Percentiles rank a stretch among this genome's conserved stretches.
phyloP scores from a whole-genome alignment of 148 eudicot genomes.

The Vaccinium corymbosum region DNA sequence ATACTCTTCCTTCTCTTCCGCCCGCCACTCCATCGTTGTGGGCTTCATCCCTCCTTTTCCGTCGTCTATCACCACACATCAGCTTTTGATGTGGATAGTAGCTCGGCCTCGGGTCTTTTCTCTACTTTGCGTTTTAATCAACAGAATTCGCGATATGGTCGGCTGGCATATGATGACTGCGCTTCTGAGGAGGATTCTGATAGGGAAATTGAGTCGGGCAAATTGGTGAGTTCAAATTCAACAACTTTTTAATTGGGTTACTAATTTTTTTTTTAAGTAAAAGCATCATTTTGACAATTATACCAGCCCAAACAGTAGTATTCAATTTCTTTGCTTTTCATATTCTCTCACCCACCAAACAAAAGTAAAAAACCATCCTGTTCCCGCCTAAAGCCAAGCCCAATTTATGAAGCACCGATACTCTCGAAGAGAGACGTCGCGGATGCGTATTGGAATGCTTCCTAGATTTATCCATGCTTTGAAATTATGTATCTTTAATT shows the following conservation, averaged over 20 bases:
- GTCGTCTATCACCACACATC: constrained; percentile 3
- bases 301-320: too few relatives aligned
- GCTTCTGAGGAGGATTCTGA: constrained; percentile 62
- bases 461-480: too few relatives aligned
- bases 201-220: constrained; percentile 30
- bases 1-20: constrained; percentile 6
- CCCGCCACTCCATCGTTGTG: constrained; percentile 2
- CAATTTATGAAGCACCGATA: too few relatives aligned
- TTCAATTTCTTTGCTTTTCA: too few relatives aligned
- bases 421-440: too few relatives aligned
- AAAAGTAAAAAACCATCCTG: too few relatives aligned
- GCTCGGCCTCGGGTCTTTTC: constrained; percentile 20
- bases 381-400: too few relatives aligned
- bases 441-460: too few relatives aligned
- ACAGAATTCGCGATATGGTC: constrained; percentile 40
- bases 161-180: constrained; percentile 62
- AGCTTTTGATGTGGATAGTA: not conserved
- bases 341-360: too few relatives aligned
- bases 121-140: constrained; percentile 23
- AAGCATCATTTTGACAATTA: not conserved
- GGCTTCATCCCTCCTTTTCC: not conserved
- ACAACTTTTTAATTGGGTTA: not conserved
- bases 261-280: not conserved
- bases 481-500: not conserved
- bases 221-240: constrained; percentile 33